These are phyloP conservation scores for Simplicillium sp. DNA, from an alignment of 2,329 filamentous ascomycete species.

Conservation along the genomic window DNA sequence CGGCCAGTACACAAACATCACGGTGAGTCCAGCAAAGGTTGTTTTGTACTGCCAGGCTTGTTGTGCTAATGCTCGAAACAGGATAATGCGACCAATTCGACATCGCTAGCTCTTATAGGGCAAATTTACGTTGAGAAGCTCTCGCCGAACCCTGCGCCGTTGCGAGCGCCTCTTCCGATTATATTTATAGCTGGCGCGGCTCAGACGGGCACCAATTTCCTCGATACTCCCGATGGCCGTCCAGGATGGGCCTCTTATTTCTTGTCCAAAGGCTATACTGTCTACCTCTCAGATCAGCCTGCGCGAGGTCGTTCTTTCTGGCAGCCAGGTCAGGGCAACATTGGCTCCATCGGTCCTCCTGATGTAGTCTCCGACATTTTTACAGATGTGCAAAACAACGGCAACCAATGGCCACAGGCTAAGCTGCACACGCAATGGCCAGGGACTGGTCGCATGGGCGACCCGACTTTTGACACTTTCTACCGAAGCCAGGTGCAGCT, in stretches of 20 bases:
- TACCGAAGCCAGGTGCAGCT: slow-evolving; percentile 17
- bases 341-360: slow-evolving; percentile 14
- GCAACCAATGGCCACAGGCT: slow-evolving; percentile 19
- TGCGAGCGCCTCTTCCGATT: slow-evolving; percentile 14
- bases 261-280: slow-evolving; percentile 25
- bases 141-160: slow-evolving; percentile 11
- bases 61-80: slow-evolving; percentile 8
- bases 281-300: slow-evolving; percentile 30
- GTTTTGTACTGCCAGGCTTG: too few relatives aligned
- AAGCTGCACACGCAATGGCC: slow-evolving; percentile 22
- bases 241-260: slow-evolving; percentile 32
- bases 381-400: slow-evolving; percentile 13
- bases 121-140: slow-evolving; percentile 23
- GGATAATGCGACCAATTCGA: slow-evolving; percentile 7
- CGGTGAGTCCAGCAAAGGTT: slow-evolving; percentile 8
- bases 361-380: slow-evolving; percentile 17
- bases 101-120: slow-evolving; percentile 12
- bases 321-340: slow-evolving; percentile 13
- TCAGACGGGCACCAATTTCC: slow-evolving; percentile 19
- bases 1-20: slow-evolving; percentile 13
- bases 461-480: slow-evolving; percentile 37
- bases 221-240: slow-evolving; percentile 30
- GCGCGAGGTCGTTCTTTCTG: slow-evolving; percentile 21
- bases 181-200: slow-evolving; percentile 22
- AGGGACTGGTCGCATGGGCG: slow-evolving; percentile 22